Base-by-base conservation (phyloP, 1,139 yeast genomes). In the Geotrichum australiense region DNA sequence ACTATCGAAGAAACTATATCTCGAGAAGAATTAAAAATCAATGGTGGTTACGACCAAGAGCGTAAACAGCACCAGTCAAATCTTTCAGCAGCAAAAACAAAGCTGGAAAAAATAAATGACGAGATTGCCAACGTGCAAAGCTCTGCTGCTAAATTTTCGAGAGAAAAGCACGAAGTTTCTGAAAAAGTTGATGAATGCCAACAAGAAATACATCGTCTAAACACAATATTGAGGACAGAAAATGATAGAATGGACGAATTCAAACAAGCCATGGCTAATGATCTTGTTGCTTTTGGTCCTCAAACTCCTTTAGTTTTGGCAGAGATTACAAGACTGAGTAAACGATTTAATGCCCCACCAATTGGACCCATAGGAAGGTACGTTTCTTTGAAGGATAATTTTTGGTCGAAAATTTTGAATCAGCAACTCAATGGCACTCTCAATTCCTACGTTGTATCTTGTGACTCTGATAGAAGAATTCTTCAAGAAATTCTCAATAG, bases 311-410 rank as follows among this genome's bases (percentile, higher is more conserved):
- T 45, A 1, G 62, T 76, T 5, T 53, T 80, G 7, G 50, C 53
- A 1, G 73, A 64, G 1, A 73, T 84, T 10, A 51, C 56, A 5
- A 45, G 53, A 32, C 47, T 57, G 19, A 29, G 25, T 11, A 10
- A 50, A 35, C 25, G 56, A 41, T 64, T 83, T 70, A 68, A 65
- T 16, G 50, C 57, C 2, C 55, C 53, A 18, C 94, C 94, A 0
- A 59, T 83, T n/a, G 98, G 98, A 0, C 99, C 99, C 0, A 47
- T 89, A 1, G 97, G 96, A 0, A 53, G 69, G 6, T 66, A 66
- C 46, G 68, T 87, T 2, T 68, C 73, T 7, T 65, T 91, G 12
- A 82, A 76, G 15, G 74, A 63, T 50, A 63, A 68, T n/a, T 60
- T 69, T 31, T 89, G 89, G 89, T 64, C 72, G 5, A 71, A 71